Conservation (phyloP, 2,329 filamentous ascomycete genomes). For the Bipolaris oryzae region DNA sequence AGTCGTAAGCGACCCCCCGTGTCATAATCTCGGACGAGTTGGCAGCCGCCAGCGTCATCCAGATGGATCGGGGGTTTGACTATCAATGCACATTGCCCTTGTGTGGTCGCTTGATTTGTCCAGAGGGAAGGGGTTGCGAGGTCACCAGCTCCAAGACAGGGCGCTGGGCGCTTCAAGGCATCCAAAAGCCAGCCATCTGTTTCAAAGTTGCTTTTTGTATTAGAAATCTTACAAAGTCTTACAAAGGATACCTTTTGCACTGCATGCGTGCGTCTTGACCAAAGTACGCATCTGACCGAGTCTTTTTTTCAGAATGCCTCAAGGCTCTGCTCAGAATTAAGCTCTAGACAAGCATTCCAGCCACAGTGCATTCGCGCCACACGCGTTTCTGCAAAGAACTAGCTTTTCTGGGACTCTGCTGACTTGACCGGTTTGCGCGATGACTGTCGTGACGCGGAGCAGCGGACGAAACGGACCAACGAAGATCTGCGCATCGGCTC, state of each 20-base stretch:
- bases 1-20: constrained; percentile 23
- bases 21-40: constrained; percentile 24
- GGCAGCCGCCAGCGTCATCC: constrained; percentile 22
- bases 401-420: constrained; percentile 2
- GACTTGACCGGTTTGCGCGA: constrained; percentile 1
- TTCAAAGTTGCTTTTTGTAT: too few relatives aligned
- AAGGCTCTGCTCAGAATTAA: background rate
- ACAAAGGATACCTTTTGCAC: background rate
- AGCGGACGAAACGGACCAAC: constrained; percentile 6
- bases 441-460: constrained; percentile 2
- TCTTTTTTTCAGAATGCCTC: background rate
- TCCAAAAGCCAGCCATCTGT: background rate
- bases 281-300: background rate
- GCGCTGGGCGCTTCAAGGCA: constrained; percentile 1
- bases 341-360: background rate
- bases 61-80: constrained; percentile 12
- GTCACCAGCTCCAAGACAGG: constrained; percentile 1
- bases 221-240: too few relatives aligned
- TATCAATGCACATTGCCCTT: constrained; percentile 22
- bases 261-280: background rate
- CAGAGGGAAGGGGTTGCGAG: constrained; percentile 3
- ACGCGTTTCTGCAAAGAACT: constrained; percentile 15
- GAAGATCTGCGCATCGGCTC: background rate
- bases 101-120: constrained; percentile 10
- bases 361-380: constrained; percentile 10